Evolutionary conservation across 2,329 filamentous ascomycete genomes (phyloP).

Genomic region (Colletotrichum sidae): DNA sequence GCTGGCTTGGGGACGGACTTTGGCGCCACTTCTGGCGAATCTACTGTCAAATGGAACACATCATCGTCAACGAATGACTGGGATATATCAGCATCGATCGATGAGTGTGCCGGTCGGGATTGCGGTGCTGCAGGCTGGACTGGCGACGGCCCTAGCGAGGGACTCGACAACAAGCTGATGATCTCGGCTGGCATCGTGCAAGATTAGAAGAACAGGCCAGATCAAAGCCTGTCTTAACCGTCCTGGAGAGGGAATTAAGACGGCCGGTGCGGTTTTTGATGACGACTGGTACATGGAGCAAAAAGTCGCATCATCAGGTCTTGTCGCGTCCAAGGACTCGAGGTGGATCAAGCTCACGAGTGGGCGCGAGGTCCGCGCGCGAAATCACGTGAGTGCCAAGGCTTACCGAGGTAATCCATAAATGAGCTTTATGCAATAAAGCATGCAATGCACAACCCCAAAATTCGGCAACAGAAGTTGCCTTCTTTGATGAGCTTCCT

Average conservation of each 20-base stretch:
- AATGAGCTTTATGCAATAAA: too few species aligned
- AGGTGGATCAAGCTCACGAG: background rate
- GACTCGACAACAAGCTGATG: conserved; percentile 50
- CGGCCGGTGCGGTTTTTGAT: too few species aligned
- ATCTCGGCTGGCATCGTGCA: conserved; percentile 48
- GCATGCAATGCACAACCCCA: too few species aligned
- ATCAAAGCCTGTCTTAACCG: background rate
- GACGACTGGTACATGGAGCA: too few species aligned
- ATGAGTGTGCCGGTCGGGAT: conserved; percentile 1
- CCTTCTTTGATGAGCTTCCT: too few species aligned
- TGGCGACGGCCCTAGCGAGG: conserved; percentile 31
- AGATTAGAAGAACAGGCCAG: background rate
- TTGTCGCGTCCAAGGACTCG: background rate
- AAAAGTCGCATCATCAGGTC: too few species aligned
- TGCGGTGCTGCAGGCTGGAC: conserved; percentile 15
- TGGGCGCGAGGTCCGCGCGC: too few species aligned
- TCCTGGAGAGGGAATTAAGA: background rate
- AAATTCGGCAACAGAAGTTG: too few species aligned
- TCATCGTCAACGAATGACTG: conserved; percentile 18
- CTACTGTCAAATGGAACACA: conserved; percentile 39
- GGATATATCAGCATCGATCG: background rate
- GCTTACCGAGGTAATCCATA: too few species aligned
- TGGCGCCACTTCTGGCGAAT: conserved; percentile 1
- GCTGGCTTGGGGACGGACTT: background rate
- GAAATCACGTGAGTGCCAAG: too few species aligned